phyloP scores from a whole-genome alignment of 305 asterid genomes.

The Fraxinus sp. region DNA sequence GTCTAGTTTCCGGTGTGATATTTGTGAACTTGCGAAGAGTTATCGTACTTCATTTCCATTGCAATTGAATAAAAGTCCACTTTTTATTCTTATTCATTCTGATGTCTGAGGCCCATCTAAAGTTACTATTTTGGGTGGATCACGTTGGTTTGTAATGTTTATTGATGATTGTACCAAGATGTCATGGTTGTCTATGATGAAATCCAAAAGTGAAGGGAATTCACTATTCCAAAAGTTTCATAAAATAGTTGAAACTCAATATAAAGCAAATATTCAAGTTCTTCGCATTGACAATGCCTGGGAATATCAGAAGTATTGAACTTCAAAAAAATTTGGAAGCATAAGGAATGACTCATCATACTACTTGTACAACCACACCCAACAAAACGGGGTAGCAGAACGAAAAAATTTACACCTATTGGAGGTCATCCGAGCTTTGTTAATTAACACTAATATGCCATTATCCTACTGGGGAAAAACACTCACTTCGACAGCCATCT shows the following conservation, averaged over 20 bases:
- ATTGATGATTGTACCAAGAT: not conserved
- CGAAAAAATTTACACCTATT: not conserved
- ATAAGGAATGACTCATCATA: not conserved
- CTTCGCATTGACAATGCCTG: not conserved
- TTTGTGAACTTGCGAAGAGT: too few species aligned
- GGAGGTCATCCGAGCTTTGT: not conserved
- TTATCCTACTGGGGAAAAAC: constrained; percentile 12
- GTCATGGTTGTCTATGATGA: not conserved
- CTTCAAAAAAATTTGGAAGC: not conserved
- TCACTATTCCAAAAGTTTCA: not conserved
- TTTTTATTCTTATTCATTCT: too few species aligned
- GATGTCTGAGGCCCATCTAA: not conserved
- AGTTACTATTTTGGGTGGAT: too few species aligned
- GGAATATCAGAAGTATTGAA: not conserved
- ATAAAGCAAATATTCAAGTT: too few species aligned
- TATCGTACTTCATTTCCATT: not conserved
- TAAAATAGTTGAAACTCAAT: not conserved
- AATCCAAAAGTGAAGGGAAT: not conserved
- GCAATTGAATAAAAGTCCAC: not conserved
- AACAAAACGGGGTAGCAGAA: not conserved
- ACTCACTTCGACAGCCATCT: not conserved
- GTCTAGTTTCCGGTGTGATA: not conserved
- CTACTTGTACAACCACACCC: not conserved
- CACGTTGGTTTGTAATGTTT: not conserved
- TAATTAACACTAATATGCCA: not conserved